Evolutionary conservation across 495 filamentous ascomycete genomes (phyloP).

Genomic region (Tuber umbilicatum): DNA sequence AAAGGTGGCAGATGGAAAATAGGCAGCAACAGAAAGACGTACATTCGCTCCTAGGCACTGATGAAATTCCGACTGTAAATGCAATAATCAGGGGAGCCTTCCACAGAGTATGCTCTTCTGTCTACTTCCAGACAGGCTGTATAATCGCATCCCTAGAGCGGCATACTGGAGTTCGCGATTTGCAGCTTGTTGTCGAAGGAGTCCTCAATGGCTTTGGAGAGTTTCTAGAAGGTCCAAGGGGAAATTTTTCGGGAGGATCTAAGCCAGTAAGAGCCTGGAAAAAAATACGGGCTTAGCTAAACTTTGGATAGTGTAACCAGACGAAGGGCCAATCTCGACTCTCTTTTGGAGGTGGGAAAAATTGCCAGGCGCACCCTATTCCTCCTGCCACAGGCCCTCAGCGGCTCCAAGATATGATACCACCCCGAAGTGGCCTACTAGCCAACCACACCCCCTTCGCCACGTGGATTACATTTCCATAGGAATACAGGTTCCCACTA

Average conservation of each 20-base stretch:
- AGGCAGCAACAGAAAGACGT: not conserved
- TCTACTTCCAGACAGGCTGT: slow-evolving; percentile 25
- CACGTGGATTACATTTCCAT: not conserved
- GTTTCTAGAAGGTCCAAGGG: not conserved
- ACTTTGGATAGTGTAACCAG: no score
- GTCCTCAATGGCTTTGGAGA: not conserved
- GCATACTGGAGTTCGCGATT: not conserved
- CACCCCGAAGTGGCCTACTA: not conserved
- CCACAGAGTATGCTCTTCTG: slow-evolving; percentile 34
- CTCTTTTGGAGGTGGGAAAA: no score
- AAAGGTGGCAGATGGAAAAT: not conserved
- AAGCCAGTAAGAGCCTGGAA: not conserved
- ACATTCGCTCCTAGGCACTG: slow-evolving; percentile 34
- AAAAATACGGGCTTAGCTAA: not conserved
- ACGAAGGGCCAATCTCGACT: no score
- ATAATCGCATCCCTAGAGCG: slow-evolving; percentile 33
- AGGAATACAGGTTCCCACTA: not conserved
- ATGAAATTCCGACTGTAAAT: slow-evolving; percentile 27
- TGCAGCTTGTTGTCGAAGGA: not conserved
- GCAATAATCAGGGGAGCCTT: slow-evolving; percentile 29
- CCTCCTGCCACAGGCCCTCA: no score
- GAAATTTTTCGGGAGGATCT: not conserved
- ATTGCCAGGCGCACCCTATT: no score
- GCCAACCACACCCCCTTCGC: not conserved
- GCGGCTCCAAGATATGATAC: not conserved